Conservation (phyloP, 75 land plant species). For the Cunninghamia lanceolata region DNA sequence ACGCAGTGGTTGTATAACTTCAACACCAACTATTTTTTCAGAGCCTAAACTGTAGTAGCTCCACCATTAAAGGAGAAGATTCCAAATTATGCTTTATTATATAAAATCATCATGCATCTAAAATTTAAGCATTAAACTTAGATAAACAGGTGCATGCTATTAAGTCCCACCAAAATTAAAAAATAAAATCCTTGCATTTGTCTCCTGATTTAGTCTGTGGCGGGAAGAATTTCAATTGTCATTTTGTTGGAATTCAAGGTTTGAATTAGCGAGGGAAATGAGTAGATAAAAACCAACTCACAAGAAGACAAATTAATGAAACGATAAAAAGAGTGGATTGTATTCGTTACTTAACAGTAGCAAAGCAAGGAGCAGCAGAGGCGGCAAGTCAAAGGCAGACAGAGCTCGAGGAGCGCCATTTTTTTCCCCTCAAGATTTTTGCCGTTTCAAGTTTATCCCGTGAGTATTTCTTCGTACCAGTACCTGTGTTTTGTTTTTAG, state of each 20-base stretch:
- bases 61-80: no score
- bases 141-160: no score
- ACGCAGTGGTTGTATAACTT: no score
- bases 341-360: neutral
- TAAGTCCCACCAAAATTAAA: no score
- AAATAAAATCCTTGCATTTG: no score
- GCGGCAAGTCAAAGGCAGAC: neutral
- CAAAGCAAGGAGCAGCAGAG: neutral
- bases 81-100: no score
- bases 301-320: neutral
- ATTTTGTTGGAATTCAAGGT: neutral
- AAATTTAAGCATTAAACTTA: no score
- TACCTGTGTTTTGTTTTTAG: neutral
- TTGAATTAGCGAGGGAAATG: neutral
- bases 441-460: neutral
- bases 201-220: neutral
- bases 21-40: no score
- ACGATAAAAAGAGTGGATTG: neutral
- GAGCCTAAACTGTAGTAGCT: no score
- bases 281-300: neutral
- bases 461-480: neutral
- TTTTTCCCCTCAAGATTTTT: neutral
- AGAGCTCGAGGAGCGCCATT: neutral
- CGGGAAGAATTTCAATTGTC: neutral
- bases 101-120: no score